phyloP scores from a whole-genome alignment of 495 filamentous ascomycete genomes.

The Rhypophila decipiens region DNA sequence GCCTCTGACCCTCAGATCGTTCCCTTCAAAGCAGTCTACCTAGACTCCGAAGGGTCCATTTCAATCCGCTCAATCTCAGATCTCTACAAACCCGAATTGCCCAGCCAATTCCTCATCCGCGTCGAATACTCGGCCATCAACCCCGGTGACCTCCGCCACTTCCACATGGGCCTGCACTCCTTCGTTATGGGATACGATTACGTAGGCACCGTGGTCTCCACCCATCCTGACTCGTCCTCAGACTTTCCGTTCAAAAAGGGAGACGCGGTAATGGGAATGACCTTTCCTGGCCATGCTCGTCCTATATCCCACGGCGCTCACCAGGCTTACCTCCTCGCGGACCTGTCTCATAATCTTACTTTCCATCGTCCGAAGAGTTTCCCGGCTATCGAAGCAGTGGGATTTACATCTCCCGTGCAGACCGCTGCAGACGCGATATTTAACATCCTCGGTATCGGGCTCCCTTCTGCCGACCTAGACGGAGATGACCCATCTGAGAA shows the following conservation, averaged over 20 bases:
- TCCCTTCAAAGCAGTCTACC: constrained; percentile 4
- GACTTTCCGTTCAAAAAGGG: constrained; percentile 1
- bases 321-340: constrained; percentile 9
- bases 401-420: not conserved
- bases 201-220: constrained; percentile 4
- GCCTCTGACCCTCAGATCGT: too few relatives aligned
- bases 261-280: constrained; percentile 8
- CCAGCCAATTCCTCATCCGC: constrained; percentile 1
- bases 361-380: constrained; percentile 1
- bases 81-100: not conserved
- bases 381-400: not conserved
- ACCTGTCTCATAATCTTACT: not conserved
- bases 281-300: constrained; percentile 1
- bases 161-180: constrained; percentile 9
- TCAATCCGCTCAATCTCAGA: not conserved
- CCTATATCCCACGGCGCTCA: constrained; percentile 6
- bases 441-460: constrained; percentile 6
- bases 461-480: constrained; percentile 1
- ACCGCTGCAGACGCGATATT: constrained; percentile 11
- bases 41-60: not conserved
- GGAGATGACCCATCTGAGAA: not conserved
- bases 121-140: constrained; percentile 10
- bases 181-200: constrained; percentile 13
- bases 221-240: not conserved
- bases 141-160: constrained; percentile 14